These are phyloP conservation scores for Kregervanrija pseudodelftensis DNA, from an alignment of 805 yeast genomes.

Conservation along the genomic window DNA sequence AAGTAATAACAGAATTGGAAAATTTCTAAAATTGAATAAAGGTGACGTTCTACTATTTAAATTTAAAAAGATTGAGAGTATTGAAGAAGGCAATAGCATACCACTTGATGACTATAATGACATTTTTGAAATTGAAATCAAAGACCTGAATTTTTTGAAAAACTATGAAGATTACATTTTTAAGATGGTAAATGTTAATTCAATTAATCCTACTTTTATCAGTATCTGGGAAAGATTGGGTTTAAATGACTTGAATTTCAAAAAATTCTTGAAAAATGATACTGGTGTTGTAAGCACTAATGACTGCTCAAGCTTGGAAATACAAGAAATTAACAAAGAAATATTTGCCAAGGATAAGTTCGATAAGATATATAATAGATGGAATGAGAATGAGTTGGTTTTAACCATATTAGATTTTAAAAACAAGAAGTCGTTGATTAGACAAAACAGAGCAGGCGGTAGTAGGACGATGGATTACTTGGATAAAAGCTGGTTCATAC, in stretches of 20 bases:
- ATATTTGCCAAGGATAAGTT: constrained; percentile 17
- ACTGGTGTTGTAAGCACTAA: constrained; percentile 34
- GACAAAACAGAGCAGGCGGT: constrained; percentile 24
- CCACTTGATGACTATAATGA: background rate
- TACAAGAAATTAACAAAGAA: constrained; percentile 32
- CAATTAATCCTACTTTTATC: too few relatives aligned
- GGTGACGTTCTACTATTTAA: constrained; percentile 18
- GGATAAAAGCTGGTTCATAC: constrained; percentile 58
- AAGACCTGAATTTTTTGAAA: too few relatives aligned
- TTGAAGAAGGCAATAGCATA: background rate
- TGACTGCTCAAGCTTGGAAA: constrained; percentile 45
- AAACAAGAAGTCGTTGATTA: constrained; percentile 1
- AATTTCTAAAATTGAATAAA: constrained; percentile 28
- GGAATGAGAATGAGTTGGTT: constrained; percentile 7
- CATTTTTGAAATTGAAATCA: too few relatives aligned
- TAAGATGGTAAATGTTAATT: too few relatives aligned
- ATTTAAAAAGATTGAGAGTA: background rate
- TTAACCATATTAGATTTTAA: constrained; percentile 4
- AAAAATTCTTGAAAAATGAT: constrained; percentile 1
- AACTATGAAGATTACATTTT: too few relatives aligned
- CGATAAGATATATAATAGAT: constrained; percentile 16
- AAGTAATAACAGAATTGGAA: constrained; percentile 35
- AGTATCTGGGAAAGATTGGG: background rate
- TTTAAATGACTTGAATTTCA: background rate
- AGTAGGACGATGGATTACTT: constrained; percentile 34